A percentile compares a stretch with the other conserved stretches of the same genome.
Evolutionary conservation across 306 rosid genomes (phyloP).

Genomic region (Vicia sativa): DNA sequence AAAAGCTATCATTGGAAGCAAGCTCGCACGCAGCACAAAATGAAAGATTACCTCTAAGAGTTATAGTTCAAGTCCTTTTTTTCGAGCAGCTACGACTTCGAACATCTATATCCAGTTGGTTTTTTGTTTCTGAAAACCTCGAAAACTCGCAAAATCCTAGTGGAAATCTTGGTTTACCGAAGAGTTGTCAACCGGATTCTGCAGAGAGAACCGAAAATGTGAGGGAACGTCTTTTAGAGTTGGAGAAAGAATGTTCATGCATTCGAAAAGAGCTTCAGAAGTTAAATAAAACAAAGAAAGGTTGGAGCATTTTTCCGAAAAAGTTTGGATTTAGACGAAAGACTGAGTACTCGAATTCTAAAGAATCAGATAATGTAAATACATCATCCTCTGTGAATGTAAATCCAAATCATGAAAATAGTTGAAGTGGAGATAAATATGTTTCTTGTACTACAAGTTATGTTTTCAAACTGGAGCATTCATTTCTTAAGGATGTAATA

Average conservation of each 20-base stretch:
- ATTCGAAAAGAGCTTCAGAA: constrained; percentile 74
- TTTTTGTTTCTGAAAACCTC: constrained; percentile 77
- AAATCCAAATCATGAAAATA: constrained; percentile 46
- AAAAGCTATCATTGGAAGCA: constrained; percentile 82
- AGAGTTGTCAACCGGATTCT: constrained; percentile 44
- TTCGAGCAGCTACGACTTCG: constrained; percentile 90
- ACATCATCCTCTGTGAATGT: constrained; percentile 44
- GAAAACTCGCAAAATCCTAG: constrained; percentile 56
- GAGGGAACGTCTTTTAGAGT: constrained; percentile 68
- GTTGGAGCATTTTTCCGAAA: constrained; percentile 79
- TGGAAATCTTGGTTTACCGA: constrained; percentile 52
- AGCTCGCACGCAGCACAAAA: constrained; percentile 92
- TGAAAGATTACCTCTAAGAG: constrained; percentile 84
- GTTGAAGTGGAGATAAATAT: background rate
- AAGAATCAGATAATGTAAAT: constrained; percentile 47
- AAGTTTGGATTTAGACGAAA: constrained; percentile 69
- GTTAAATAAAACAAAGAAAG: constrained; percentile 64
- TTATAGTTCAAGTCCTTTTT: constrained; percentile 80
- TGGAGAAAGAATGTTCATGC: constrained; percentile 77
- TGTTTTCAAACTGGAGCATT: too few species aligned
- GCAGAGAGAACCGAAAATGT: constrained; percentile 52
- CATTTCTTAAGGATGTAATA: too few species aligned
- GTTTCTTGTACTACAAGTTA: too few species aligned
- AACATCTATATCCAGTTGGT: constrained; percentile 87
- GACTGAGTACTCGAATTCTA: constrained; percentile 48